Base-by-base conservation (phyloP, 208 protist species). In the Wallacemonas sp. region DNA sequence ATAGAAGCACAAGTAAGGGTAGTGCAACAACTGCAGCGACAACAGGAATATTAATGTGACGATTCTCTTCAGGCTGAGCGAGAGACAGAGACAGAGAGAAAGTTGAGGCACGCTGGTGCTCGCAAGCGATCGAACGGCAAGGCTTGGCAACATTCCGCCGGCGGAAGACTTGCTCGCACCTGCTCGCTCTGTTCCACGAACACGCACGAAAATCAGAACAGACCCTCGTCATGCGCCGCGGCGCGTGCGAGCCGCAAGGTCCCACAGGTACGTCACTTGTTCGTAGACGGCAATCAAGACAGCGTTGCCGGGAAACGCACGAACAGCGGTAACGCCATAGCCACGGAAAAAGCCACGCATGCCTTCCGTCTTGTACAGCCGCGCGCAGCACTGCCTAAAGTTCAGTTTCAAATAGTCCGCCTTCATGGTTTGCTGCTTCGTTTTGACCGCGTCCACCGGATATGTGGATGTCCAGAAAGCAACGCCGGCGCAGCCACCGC, bases 391-490 rank as follows among this genome's bases (percentile, higher is more conserved):
- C 39, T 84, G 83, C 1, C 75, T 55, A 33, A 97, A 90, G 48
- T 88, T 92, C 1, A 93, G 62, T 23, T 92, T 84, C 1, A 83
- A 52, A 49, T 92, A 92, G 38, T 91, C 85, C 14, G 85, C 76
- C 62, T 92, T 93, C 72, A 88, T 83, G 11, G 88, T 94, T 62
- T 97, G 92, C 63, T 95, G 83, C 66, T 95, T 95, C 19, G 93
- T 96, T 57, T 96, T 96, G 26, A 97, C 80, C 0, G 74, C 88
- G 63, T 97, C 93, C 19, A 94, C 83, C 11, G 93, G 91, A 65
- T 96, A 97, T 14, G 81, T 94, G 21, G 83, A 75, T 30, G 88
- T 92, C 92, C 93, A 97, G 70, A 95, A 96, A 9, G 83, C 93
- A 12, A 93, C 85, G 19, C 93, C 93, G 4, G 89, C 93, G 44